Evolutionary conservation across 2,329 filamentous ascomycete species (phyloP), one percentile per base, ranked within the genome.

Genomic region (Hypoxylon sp.): DNA sequence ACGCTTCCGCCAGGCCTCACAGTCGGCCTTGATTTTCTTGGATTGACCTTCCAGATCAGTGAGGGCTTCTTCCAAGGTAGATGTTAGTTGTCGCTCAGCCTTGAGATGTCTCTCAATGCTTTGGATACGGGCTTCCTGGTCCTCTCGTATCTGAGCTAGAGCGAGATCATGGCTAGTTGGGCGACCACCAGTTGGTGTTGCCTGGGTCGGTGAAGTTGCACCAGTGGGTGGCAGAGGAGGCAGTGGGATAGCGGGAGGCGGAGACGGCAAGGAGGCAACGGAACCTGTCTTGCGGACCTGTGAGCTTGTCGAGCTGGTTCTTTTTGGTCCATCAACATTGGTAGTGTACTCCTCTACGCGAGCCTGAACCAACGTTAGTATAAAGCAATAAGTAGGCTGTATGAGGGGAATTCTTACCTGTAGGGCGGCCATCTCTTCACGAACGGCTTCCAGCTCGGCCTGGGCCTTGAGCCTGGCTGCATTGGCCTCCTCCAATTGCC

Each of bases 91-190:
- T 79, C 97, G 97, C 84, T 99, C 96, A 2, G 96, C 96, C 71
- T 92, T 91, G 23, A 99, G 87, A 77, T 98, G 94, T 84, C 98
- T 98, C 84, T 99, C 95, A 69, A 99, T 97, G 5, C 93, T 97
- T 66, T 92, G 91, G 77, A 99, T 97, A 70, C 94, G 94, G 46
- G 93, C 92, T 78, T 99, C 96, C 79, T 98, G 94, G 74, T 99
- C 96, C 76, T 98, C 95, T 66, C 95, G 89, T 71, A 97, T 87
- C 75, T 98, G 94, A 53, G 90, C 88, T 65, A 91, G 87, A 56
- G 83, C 84, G 43, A 90, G 87, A 75, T 97, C 93, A 79, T 96
- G 97, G 84, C 93, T 97, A 17, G 89, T 86, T 65, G 94, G 93
- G 10, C 93, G 90, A 81, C 73, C 88, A 80, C 75, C 88, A 79